Base-by-base conservation (phyloP, 139 green algal species). In the Coelastrella sp. region DNA sequence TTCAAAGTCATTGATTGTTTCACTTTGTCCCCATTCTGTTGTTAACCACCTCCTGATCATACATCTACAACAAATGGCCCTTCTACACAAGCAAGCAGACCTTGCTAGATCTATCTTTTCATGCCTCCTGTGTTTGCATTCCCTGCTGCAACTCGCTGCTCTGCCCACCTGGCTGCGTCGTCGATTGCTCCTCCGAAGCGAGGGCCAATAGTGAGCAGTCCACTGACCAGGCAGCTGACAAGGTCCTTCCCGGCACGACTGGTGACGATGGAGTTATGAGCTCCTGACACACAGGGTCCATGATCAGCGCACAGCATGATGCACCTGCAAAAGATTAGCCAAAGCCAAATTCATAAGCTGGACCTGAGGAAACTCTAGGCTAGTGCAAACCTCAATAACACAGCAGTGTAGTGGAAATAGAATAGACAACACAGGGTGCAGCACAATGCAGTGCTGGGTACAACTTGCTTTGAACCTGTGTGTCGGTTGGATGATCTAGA, bases 251-350 rank as follows among this genome's bases (percentile, higher is more conserved):
- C 95, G 0, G 95, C 95, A 5, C 96, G 86, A 2, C 92, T 85
- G 1, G 96, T 98, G 2, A 99, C 96, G 43, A 98, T 98, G 35
- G 94, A 79, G 88, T 98, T 99, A 92, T 98, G 96, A 0, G 96
- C 96, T 25, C 96, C 96, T 43, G 92, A 96, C 23, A 98, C 96
- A 85, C 94, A 98, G 30, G 96, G 96, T 3, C 96, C 96, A 87
- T 99, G 96, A 84, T 99, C 96, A 4, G 96, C 96, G 77, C 96
- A 99, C 85, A 99, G 84, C 94, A 99, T 96, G 35, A 99, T 64
- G 78, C 95, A 96, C 92, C 94, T 94, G 76, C 83, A 78, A 9
- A n/a, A 21, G 45, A 11, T 21, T 53, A 8, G 11, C 11, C 45
- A 53, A 53, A 11, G 11, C 11, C 8, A 8, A 53, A 8, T 21